A percentile compares a stretch with the other conserved stretches of the same genome.
Evolutionary conservation across 1,284 basidiomycete genomes (phyloP).

Genomic region (Apiotrichum sp.): DNA sequence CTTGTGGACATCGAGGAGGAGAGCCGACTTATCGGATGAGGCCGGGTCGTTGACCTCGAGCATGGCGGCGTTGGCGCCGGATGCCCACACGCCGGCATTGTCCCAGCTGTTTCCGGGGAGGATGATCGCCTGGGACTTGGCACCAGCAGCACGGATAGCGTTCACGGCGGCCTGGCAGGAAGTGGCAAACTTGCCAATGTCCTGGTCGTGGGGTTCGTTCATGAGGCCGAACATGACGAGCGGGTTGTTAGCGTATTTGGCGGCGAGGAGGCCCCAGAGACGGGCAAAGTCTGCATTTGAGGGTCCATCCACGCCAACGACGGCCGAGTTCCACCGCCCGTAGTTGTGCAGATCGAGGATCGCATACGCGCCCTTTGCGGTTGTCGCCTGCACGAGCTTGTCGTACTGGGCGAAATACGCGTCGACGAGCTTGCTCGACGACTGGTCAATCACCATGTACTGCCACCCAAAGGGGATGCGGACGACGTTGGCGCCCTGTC

Average conservation of each 20-base stretch:
- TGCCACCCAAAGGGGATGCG: constrained; percentile 55
- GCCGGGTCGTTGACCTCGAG: constrained; percentile 57
- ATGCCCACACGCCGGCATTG: constrained; percentile 27
- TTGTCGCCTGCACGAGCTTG: constrained; percentile 50
- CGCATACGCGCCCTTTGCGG: constrained; percentile 51
- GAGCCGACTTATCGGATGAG: constrained; percentile 48
- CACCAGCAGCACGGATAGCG: constrained; percentile 44
- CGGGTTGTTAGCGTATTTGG: constrained; percentile 51
- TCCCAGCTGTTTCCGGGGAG: constrained; percentile 41
- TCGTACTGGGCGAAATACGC: constrained; percentile 51
- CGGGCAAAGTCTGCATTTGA: constrained; percentile 54
- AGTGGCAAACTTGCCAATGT: constrained; percentile 30
- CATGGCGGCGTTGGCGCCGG: constrained; percentile 44
- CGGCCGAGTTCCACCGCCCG: constrained; percentile 39
- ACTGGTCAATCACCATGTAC: constrained; percentile 52
- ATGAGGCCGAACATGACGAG: constrained; percentile 49
- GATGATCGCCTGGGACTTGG: constrained; percentile 37
- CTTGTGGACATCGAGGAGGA: constrained; percentile 61
- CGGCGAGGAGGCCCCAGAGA: constrained; percentile 55
- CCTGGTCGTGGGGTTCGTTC: constrained; percentile 46
- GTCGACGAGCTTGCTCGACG: constrained; percentile 44
- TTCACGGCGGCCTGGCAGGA: constrained; percentile 40
- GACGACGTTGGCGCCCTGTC: constrained; percentile 38
- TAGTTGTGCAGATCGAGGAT: constrained; percentile 53
- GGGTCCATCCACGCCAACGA: constrained; percentile 57